Conservation (phyloP, 257 asterid genomes). For the Solanum pinnatisectum region DNA sequence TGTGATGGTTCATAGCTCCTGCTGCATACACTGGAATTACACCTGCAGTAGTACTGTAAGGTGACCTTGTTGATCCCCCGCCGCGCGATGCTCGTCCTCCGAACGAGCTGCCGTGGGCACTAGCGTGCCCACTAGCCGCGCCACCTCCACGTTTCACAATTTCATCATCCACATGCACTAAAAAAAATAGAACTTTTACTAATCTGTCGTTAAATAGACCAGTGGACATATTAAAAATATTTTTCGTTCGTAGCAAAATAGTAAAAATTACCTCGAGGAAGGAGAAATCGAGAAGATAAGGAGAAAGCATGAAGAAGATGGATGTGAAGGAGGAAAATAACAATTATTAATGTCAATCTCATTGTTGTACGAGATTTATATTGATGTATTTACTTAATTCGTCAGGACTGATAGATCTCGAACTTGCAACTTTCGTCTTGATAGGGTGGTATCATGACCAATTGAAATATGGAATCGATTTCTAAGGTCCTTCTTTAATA, state of each 20-base stretch:
- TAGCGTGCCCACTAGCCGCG: neutral
- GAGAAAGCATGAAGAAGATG: neutral
- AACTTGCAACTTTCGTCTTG: neutral
- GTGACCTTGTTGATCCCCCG: neutral
- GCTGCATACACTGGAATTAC: neutral
- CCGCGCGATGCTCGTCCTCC: neutral
- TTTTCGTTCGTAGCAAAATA: neutral
- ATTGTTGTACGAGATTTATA: neutral
- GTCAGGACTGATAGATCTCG: neutral
- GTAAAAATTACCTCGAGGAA: neutral
- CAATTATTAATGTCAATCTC: neutral
- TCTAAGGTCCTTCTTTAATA: neutral
- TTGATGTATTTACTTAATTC: neutral
- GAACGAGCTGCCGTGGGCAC: neutral
- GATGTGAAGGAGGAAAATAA: neutral
- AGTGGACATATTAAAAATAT: neutral
- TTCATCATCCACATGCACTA: neutral
- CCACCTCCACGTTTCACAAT: neutral
- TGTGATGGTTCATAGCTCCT: constrained; percentile 2
- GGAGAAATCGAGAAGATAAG: neutral
- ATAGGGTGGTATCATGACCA: neutral
- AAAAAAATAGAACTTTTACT: neutral
- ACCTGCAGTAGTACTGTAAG: neutral
- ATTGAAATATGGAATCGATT: neutral
- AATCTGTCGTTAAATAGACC: neutral